A percentile compares a stretch with the other conserved stretches of the same genome.
Evolutionary conservation across 1,284 basidiomycete species (phyloP).

Genomic region (Ceratorhiza oryzae-sativae): DNA sequence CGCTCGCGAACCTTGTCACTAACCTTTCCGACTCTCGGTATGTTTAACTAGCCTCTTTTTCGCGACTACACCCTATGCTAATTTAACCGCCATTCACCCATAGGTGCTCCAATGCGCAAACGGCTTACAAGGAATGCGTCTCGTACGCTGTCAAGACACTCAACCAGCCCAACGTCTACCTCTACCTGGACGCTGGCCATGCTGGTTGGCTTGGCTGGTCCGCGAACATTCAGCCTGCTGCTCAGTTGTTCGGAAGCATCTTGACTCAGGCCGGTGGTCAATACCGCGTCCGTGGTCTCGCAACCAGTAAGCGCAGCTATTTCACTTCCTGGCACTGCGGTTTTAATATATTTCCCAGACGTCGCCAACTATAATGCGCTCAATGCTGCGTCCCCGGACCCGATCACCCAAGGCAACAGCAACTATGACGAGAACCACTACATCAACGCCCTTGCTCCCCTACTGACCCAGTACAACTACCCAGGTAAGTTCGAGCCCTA

Average conservation of each 20-base stretch:
- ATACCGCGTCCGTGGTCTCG: conserved; percentile 63
- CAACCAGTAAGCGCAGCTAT: conserved; percentile 54
- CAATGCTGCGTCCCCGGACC: conserved; percentile 61
- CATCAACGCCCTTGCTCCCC: conserved; percentile 63
- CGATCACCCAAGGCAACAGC: conserved; percentile 63
- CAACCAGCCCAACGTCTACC: conserved; percentile 53
- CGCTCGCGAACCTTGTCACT: conserved; percentile 66
- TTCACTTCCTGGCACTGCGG: not conserved
- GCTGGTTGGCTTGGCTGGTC: conserved; percentile 74
- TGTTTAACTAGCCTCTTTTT: not conserved
- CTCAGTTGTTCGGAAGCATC: conserved; percentile 60
- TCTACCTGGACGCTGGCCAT: conserved; percentile 60
- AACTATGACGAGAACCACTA: conserved; percentile 70
- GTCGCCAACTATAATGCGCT: conserved; percentile 72
- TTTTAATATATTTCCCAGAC: conserved; percentile 48
- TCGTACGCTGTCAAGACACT: conserved; percentile 66
- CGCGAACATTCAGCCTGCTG: conserved; percentile 65
- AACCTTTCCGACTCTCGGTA: conserved; percentile 65
- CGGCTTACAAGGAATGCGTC: conserved; percentile 61
- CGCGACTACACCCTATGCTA: not conserved
- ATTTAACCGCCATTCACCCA: not conserved
- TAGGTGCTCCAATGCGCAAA: conserved; percentile 57
- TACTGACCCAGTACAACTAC: conserved; percentile 58
- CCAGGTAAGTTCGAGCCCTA: conserved; percentile 51
- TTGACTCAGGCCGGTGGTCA: conserved; percentile 61